phyloP scores from a whole-genome alignment of 169 alveolate species.

The Ichthyophthirius multifiliis region DNA sequence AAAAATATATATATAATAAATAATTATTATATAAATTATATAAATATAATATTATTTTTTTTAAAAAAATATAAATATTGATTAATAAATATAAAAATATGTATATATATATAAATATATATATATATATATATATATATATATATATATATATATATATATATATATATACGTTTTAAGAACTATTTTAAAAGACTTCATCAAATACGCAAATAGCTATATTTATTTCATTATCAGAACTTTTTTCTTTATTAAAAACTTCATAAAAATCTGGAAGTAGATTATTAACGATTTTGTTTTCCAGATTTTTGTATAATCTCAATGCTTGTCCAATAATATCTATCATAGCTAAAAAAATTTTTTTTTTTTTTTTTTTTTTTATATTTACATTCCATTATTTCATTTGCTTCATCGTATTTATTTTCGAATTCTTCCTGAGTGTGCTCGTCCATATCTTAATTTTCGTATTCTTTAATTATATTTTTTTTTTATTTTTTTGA shows the following conservation, averaged over 20 bases:
- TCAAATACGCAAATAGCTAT: not conserved
- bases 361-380: too few relatives aligned
- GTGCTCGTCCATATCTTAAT: not conserved
- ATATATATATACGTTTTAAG: not conserved
- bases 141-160: too few relatives aligned
- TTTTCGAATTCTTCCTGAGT: not conserved
- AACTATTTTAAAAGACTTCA: not conserved
- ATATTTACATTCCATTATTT: not conserved
- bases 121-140: too few relatives aligned
- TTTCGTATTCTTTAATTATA: not conserved
- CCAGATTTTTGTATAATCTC: not conserved
- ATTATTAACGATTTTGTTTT: not conserved
- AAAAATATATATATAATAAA: too few relatives aligned
- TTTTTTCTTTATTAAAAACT: not conserved
- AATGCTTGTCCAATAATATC: not conserved
- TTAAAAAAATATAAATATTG: too few relatives aligned
- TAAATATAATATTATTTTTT: too few relatives aligned
- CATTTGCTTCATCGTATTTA: not conserved
- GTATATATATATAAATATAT: too few relatives aligned
- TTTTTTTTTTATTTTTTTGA: not conserved
- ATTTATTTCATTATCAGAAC: slow-evolving; percentile 1
- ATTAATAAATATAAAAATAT: too few relatives aligned
- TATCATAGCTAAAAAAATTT: too few relatives aligned
- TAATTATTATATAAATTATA: too few relatives aligned
- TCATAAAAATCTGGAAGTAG: not conserved